These are phyloP conservation scores for Penicillium corylophilum DNA, from an alignment of 2,329 filamentous ascomycete genomes.

Conservation along the genomic window DNA sequence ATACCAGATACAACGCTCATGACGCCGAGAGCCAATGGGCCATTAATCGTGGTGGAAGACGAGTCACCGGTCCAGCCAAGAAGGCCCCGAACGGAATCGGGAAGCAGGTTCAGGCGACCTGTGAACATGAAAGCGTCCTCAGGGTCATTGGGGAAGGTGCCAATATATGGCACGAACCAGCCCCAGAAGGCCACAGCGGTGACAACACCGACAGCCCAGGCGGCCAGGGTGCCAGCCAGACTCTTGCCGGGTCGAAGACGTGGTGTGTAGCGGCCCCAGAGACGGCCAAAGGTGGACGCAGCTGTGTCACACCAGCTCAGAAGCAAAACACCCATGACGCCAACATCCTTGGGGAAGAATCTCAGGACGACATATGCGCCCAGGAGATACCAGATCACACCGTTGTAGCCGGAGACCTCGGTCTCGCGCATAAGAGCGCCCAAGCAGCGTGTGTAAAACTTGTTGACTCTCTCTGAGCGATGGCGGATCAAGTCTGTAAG, in stretches of 20 bases:
- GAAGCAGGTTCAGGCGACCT: conserved; percentile 68
- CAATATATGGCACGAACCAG: conserved; percentile 69
- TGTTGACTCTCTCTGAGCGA: conserved; percentile 76
- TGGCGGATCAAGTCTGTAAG: conserved; percentile 80
- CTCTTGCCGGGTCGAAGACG: conserved; percentile 85
- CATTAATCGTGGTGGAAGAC: conserved; percentile 59
- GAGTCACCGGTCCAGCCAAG: conserved; percentile 62
- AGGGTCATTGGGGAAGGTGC: conserved; percentile 68
- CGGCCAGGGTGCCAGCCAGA: conserved; percentile 81
- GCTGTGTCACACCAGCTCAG: conserved; percentile 98
- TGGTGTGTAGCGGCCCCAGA: conserved; percentile 87
- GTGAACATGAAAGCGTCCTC: conserved; percentile 76
- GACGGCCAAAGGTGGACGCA: conserved; percentile 86
- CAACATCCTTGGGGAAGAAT: conserved; percentile 91
- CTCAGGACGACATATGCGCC: conserved; percentile 83
- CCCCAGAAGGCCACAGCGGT: conserved; percentile 89
- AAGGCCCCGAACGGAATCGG: conserved; percentile 55
- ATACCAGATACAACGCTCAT: conserved; percentile 88
- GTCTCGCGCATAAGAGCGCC: conserved; percentile 96
- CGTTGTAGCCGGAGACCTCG: conserved; percentile 91
- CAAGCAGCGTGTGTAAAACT: conserved; percentile 77
- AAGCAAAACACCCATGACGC: conserved; percentile 82
- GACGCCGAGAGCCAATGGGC: conserved; percentile 70
- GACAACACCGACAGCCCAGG: conserved; percentile 76
- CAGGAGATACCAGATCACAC: conserved; percentile 93